These are phyloP conservation scores for Zostera marina DNA, from an alignment of 116 monocot species.

Conservation along the genomic window DNA sequence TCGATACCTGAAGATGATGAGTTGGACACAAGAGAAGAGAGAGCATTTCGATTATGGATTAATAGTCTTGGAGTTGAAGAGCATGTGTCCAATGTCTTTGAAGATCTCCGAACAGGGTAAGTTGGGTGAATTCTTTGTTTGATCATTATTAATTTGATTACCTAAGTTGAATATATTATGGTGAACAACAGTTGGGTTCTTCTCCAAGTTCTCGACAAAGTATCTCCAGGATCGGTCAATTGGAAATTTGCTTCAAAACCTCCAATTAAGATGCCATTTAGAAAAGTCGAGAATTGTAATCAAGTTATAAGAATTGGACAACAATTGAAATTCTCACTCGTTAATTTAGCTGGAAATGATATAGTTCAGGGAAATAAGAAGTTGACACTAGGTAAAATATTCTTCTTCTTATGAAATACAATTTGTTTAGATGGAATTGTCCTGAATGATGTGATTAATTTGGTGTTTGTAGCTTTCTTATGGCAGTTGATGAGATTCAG, in stretches of 20 bases:
- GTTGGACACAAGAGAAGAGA: constrained; percentile 66
- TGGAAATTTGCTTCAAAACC: constrained; percentile 85
- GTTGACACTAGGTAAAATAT: constrained; percentile 52
- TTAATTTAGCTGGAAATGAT: constrained; percentile 82
- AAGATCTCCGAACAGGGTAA: constrained; percentile 93
- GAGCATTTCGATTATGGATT: constrained; percentile 85
- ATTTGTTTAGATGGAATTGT: not conserved
- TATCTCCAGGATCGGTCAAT: constrained; percentile 66
- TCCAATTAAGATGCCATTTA: constrained; percentile 88
- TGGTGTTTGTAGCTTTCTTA: constrained; percentile 42
- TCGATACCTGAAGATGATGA: constrained; percentile 53
- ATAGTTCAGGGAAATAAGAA: constrained; percentile 94
- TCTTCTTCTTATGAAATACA: not conserved
- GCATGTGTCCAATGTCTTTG: constrained; percentile 83
- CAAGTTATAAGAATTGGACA: constrained; percentile 74
- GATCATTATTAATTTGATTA: not conserved
- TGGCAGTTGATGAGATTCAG: constrained; percentile 96
- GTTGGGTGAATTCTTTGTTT: not conserved
- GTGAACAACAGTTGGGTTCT: constrained; percentile 63
- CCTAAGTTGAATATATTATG: not conserved
- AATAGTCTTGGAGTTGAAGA: constrained; percentile 81
- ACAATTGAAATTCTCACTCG: constrained; percentile 65
- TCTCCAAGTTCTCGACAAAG: constrained; percentile 76
- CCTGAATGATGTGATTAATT: not conserved
- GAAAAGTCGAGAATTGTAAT: constrained; percentile 94